phyloP scores from a whole-genome alignment of 2,329 filamentous ascomycete genomes.

The Fusarium equiseti region DNA sequence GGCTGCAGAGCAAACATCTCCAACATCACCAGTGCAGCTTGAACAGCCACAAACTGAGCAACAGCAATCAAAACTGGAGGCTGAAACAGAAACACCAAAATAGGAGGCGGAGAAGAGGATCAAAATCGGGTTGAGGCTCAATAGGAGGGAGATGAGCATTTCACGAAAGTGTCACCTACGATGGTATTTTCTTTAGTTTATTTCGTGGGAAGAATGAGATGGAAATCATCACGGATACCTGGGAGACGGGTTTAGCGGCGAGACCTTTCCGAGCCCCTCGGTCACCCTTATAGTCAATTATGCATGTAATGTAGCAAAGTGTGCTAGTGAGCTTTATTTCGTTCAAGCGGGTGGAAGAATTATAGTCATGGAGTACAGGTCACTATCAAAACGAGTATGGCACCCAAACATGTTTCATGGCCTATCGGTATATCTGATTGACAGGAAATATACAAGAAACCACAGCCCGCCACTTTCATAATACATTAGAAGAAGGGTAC shows the following conservation, averaged over 20 bases:
- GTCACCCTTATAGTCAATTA: conserved; percentile 42
- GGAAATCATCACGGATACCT: conserved; percentile 31
- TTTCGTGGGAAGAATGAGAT: conserved; percentile 25
- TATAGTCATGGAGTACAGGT: conserved; percentile 41
- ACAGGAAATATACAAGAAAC: background rate
- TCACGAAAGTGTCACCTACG: conserved; percentile 2
- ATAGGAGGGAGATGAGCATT: conserved; percentile 11
- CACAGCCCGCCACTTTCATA: background rate
- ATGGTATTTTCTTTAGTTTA: conserved; percentile 26
- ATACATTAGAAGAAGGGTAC: conserved; percentile 8
- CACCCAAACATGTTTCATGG: conserved; percentile 10
- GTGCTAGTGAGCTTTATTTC: conserved; percentile 32
- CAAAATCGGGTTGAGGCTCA: background rate
- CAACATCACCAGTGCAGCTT: conserved; percentile 1
- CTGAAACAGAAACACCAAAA: conserved; percentile 22
- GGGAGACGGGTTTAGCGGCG: conserved; percentile 25
- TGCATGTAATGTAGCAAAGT: conserved; percentile 44
- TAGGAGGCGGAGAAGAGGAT: conserved; percentile 17
- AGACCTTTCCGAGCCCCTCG: conserved; percentile 9
- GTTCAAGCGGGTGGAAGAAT: conserved; percentile 40
- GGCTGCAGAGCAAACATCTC: conserved; percentile 17
- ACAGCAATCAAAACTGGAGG: conserved; percentile 22
- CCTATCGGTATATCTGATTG: conserved; percentile 1
- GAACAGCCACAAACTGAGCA: conserved; percentile 10
- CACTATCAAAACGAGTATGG: conserved; percentile 33